Evolutionary conservation across 768 basidiomycete species (phyloP).

Genomic region (Suillus bovinus): DNA sequence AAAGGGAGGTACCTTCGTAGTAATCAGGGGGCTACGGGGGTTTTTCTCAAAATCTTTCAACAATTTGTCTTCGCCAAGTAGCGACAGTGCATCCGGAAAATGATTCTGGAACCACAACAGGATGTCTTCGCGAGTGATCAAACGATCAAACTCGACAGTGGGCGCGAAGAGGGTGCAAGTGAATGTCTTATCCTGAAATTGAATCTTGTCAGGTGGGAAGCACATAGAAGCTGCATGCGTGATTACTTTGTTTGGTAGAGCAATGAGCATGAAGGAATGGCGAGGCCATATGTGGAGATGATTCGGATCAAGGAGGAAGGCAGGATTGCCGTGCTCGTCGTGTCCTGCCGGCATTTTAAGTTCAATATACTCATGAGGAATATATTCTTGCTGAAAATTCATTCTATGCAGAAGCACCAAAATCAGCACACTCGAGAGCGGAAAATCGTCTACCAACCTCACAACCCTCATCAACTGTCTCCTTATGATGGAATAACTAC

Average conservation of each 20-base stretch:
- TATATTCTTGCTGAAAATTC: constrained; percentile 94
- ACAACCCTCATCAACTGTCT: constrained; percentile 94
- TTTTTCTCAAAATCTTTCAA: constrained; percentile 79
- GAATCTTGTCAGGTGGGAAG: constrained; percentile 26
- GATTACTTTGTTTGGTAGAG: constrained; percentile 91
- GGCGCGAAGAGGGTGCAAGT: constrained; percentile 97
- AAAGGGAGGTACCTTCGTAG: constrained; percentile 74
- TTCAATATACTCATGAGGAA: constrained; percentile 95
- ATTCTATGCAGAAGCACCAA: constrained; percentile 55
- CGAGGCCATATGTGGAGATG: constrained; percentile 99
- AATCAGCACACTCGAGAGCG: constrained; percentile 4
- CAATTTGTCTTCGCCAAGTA: constrained; percentile 81
- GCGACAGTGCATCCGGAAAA: constrained; percentile 85
- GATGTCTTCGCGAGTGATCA: constrained; percentile 57
- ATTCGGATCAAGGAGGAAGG: constrained; percentile 87
- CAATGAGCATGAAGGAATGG: constrained; percentile 99
- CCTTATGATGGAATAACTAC: constrained; percentile 89
- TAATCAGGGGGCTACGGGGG: constrained; percentile 87
- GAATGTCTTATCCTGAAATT: constrained; percentile 86
- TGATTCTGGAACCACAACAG: constrained; percentile 76
- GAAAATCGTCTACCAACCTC: constrained; percentile 52
- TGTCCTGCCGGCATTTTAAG: constrained; percentile 88
- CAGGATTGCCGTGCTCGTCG: constrained; percentile 57
- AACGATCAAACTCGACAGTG: constrained; percentile 67
- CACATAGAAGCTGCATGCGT: constrained; percentile 20